Percentiles rank a stretch among this genome's conserved stretches.
These are phyloP conservation scores for Monosporozyma unispora DNA, from an alignment of 805 yeast genomes.

Conservation along the genomic window DNA sequence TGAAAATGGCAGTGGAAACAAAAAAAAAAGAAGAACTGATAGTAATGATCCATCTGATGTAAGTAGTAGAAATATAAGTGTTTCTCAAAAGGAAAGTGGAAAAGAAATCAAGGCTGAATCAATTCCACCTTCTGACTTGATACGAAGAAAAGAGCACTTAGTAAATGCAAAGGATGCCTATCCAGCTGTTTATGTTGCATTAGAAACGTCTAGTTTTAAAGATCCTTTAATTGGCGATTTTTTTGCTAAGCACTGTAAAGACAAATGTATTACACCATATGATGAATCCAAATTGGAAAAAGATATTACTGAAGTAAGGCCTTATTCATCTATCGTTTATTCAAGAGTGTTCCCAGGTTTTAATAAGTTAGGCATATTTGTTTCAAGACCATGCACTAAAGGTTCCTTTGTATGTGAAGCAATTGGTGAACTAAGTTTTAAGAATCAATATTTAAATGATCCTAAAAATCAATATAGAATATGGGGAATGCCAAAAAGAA, in stretches of 20 bases:
- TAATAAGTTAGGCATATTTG: constrained; percentile 56
- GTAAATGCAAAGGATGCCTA: constrained; percentile 32
- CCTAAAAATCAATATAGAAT: constrained; percentile 66
- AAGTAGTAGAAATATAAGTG: constrained; percentile 6
- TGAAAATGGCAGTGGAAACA: constrained; percentile 3
- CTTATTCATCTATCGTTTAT: constrained; percentile 49
- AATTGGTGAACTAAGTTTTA: constrained; percentile 64
- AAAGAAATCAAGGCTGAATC: neutral
- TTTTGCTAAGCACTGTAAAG: constrained; percentile 41
- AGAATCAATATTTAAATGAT: constrained; percentile 52
- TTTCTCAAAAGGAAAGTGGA: neutral
- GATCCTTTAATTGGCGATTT: constrained; percentile 34
- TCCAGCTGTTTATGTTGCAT: constrained; percentile 27
- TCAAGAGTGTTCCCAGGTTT: constrained; percentile 63
- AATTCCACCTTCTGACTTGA: constrained; percentile 19
- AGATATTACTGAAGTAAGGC: constrained; percentile 37
- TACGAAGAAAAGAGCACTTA: constrained; percentile 27
- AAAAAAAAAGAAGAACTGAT: constrained; percentile 18
- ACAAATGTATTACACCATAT: constrained; percentile 18
- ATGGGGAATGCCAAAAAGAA: constrained; percentile 62
- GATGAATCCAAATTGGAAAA: constrained; percentile 20
- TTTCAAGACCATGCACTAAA: constrained; percentile 33
- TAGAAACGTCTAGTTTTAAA: constrained; percentile 34
- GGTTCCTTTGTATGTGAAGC: constrained; percentile 51
- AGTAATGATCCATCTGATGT: constrained; percentile 4